Conservation (phyloP, 2,329 filamentous ascomycete genomes). For the Cordyceps cicadae region DNA sequence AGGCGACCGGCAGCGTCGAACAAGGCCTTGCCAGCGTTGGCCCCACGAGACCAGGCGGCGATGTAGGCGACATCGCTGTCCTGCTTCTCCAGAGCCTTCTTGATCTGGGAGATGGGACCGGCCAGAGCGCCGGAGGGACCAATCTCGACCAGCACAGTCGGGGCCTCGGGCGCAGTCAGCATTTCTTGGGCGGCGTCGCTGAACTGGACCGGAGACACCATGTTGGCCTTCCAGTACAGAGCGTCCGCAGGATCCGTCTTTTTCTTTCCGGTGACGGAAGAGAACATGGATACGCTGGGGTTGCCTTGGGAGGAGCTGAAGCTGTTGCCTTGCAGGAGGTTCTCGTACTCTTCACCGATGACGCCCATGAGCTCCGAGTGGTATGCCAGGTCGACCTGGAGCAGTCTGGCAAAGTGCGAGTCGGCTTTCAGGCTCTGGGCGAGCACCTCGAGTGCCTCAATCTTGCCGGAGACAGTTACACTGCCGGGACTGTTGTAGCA, state of each 20-base stretch:
- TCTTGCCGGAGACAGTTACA: conserved; percentile 28
- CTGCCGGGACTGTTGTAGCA: conserved; percentile 39
- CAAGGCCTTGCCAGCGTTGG: background rate
- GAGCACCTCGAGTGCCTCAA: conserved; percentile 30
- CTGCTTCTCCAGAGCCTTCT: conserved; percentile 2
- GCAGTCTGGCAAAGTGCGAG: conserved; percentile 31
- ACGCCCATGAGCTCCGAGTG: conserved; percentile 38
- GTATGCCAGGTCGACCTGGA: conserved; percentile 37
- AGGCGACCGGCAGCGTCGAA: background rate
- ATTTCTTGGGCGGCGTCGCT: conserved; percentile 8
- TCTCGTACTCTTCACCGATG: conserved; percentile 10
- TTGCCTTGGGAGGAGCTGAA: background rate
- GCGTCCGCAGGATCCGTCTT: conserved; percentile 1
- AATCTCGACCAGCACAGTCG: background rate
- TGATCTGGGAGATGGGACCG: conserved; percentile 8
- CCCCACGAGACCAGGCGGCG: background rate
- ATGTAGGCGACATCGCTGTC: conserved; percentile 1
- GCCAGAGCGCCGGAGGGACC: conserved; percentile 1
- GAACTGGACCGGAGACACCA: conserved; percentile 14
- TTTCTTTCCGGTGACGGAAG: background rate
- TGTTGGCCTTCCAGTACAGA: conserved; percentile 14
- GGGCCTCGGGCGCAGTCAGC: background rate
- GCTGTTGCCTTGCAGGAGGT: background rate
- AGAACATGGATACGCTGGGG: background rate
- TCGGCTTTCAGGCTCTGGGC: conserved; percentile 24